A percentile compares a stretch with the other conserved stretches of the same genome.
Evolutionary conservation across 768 basidiomycete species (phyloP).

Genomic region (Cystobasidium ongulense): DNA sequence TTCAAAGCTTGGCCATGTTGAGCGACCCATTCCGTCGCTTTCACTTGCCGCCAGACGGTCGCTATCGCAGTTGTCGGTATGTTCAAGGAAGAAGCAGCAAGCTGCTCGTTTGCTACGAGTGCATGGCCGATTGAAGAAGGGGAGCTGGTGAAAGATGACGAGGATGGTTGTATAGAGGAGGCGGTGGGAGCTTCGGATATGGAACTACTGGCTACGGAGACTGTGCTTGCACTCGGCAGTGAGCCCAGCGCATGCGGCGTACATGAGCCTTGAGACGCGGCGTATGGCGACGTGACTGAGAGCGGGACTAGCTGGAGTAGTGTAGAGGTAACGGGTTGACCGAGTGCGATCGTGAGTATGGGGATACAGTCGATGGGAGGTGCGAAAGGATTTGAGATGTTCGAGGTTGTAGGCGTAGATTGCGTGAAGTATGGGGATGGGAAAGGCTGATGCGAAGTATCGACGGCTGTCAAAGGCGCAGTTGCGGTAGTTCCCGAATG

Average conservation of each 20-base stretch:
- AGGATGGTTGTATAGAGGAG: constrained; percentile 30
- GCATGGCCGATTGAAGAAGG: constrained; percentile 19
- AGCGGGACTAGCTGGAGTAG: constrained; percentile 25
- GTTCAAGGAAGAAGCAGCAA: constrained; percentile 39
- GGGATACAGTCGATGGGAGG: constrained; percentile 17
- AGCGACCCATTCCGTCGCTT: constrained; percentile 39
- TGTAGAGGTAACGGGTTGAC: constrained; percentile 1
- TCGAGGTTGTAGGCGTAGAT: constrained; percentile 19
- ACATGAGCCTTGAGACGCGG: not conserved
- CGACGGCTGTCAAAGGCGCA: constrained; percentile 1
- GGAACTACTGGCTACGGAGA: constrained; percentile 29
- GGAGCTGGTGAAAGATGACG: not conserved
- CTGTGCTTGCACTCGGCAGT: constrained; percentile 26
- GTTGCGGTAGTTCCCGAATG: not conserved
- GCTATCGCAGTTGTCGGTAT: constrained; percentile 39
- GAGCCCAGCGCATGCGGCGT: constrained; percentile 1
- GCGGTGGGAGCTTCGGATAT: constrained; percentile 36
- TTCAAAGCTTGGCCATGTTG: constrained; percentile 34
- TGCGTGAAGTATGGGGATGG: constrained; percentile 25
- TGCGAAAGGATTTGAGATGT: constrained; percentile 20
- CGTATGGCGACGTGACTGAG: constrained; percentile 10
- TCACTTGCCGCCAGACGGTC: constrained; percentile 40
- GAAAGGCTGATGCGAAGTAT: constrained; percentile 4
- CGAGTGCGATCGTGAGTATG: not conserved
- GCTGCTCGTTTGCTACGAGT: constrained; percentile 37